A percentile compares a stretch with the other conserved stretches of the same genome.
These are phyloP conservation scores for Umbelopsis vinacea DNA, from an alignment of 192 early-diverging fungal genomes.

Conservation along the genomic window DNA sequence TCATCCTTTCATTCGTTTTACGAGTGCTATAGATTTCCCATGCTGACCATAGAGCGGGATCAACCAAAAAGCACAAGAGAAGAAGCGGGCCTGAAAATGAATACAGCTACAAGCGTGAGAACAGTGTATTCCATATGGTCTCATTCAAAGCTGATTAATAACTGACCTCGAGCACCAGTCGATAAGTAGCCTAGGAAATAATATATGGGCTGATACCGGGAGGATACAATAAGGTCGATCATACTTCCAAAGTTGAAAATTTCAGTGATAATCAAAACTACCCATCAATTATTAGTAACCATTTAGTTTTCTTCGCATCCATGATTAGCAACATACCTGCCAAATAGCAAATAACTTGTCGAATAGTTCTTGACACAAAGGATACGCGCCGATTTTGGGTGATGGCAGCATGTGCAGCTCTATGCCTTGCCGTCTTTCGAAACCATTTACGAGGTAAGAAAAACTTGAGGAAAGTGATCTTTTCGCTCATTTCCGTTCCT, in stretches of 20 bases:
- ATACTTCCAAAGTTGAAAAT: constrained; percentile 8
- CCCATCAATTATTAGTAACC: background rate
- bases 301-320: background rate
- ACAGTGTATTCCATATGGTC: background rate
- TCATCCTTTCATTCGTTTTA: background rate
- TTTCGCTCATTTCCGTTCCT: background rate
- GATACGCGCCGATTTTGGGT: background rate
- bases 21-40: background rate
- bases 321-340: background rate
- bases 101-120: background rate
- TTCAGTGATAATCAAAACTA: constrained; percentile 13
- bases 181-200: background rate
- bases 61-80: background rate
- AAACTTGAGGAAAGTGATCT: background rate
- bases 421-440: background rate
- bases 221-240: background rate
- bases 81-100: background rate
- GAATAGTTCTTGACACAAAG: constrained; percentile 2
- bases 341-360: constrained; percentile 1
- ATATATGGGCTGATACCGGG: background rate
- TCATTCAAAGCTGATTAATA: background rate
- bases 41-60: background rate
- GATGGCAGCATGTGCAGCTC: background rate
- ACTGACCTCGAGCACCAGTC: background rate
- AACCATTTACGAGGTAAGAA: background rate